Base-by-base conservation (phyloP, 2,329 filamentous ascomycete genomes). In the Ophiostoma australiae region DNA sequence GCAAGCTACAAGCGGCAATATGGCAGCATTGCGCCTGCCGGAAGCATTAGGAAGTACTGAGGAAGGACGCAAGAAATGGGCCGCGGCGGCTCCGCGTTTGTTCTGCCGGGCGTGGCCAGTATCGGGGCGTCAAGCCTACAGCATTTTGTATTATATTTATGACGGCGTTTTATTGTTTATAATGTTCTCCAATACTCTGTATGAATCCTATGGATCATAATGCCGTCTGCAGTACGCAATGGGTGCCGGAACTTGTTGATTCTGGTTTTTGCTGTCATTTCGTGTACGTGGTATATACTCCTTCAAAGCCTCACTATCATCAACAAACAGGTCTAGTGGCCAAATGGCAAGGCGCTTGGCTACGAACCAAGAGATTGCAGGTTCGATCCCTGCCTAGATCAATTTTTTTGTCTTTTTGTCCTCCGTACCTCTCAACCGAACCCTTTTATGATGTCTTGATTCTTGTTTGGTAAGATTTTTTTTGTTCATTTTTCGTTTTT, bases 341-440 rank as follows among this genome's bases (percentile, higher is more conserved):
- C 74, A 74, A 76, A 76, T 78, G 77, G 74, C 77, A 78, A 78
- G 77, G 78, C 77, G 77, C 76, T 77, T 78, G 78, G 78, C 77
- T 78, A 78, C 77, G 78, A 79, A 79, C 78, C 78, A 78, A 77
- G 76, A 78, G 77, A 78, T 78, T 78, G 76, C 77, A 78, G 78
- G 77, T 79, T 78, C 77, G 77, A 78, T 75, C 77, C 77, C 78
- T 78, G 77, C 77, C 74, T 75, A 72, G 74, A 75, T 75, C 76
- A 67, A 44, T 44, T 2, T 69, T 69, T 69, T 69, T 69, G 31
- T 13, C 13, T 35, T 67, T 31, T 39, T 44, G 27, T 31, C n/a
- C n/a, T n/a, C n/a, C n/a, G n/a, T n/a, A n/a, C n/a, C n/a, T n/a
- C n/a, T n/a, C n/a, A n/a, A n/a, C n/a, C n/a, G n/a, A n/a, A n/a